Percentiles rank a stretch among this genome's conserved stretches.
These are phyloP conservation scores for Triadica sebifera DNA, from an alignment of 345 rosid genomes.

Conservation along the genomic window DNA sequence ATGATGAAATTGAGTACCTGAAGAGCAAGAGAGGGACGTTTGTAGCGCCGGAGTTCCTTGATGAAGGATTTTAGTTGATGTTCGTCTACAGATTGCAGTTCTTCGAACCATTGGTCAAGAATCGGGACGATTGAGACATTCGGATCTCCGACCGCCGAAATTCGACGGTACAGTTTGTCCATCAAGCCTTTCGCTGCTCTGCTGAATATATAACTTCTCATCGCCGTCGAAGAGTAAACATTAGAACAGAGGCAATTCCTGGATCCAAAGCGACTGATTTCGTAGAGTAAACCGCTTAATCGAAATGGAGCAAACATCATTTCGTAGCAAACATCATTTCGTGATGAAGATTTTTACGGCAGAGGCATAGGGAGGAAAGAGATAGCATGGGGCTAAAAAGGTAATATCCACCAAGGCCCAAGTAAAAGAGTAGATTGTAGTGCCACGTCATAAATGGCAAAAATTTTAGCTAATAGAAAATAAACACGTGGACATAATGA, in stretches of 20 bases:
- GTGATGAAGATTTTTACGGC: not conserved
- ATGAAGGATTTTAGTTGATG: constrained; percentile 15
- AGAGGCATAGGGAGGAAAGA: too few species aligned
- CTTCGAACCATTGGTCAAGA: constrained; percentile 45
- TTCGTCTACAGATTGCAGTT: constrained; percentile 26
- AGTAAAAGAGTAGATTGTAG: too few species aligned
- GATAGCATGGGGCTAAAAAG: too few species aligned
- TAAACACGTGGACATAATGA: too few species aligned
- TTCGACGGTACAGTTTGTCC: constrained; percentile 25
- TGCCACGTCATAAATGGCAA: too few species aligned
- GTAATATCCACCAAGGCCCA: too few species aligned
- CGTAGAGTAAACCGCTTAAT: not conserved
- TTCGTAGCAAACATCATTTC: not conserved
- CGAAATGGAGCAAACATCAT: not conserved
- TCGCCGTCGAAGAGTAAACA: not conserved
- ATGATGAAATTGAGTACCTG: not conserved
- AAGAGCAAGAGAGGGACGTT: constrained; percentile 11
- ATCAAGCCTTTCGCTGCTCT: not conserved
- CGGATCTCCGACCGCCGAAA: constrained; percentile 32
- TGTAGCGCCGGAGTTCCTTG: constrained; percentile 23
- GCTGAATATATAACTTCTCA: not conserved
- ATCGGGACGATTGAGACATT: constrained; percentile 32
- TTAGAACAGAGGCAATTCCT: not conserved
- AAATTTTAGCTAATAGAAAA: too few species aligned
- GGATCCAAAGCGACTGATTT: not conserved